Conservation (phyloP, 1,284 basidiomycete genomes). For the Pascua guehoae region DNA sequence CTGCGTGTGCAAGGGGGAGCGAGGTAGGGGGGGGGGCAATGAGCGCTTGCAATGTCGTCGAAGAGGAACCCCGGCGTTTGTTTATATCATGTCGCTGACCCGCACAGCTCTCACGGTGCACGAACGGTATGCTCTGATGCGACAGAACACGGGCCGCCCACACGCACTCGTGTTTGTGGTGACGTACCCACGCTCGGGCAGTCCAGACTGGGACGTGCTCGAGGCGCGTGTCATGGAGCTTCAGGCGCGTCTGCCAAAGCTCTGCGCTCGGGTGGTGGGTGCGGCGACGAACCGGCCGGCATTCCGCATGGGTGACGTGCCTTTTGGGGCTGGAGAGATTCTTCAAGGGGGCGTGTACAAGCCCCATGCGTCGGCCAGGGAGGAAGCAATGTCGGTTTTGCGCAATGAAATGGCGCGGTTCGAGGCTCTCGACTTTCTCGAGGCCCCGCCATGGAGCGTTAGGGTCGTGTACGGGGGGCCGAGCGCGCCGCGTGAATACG, state of each 20-base stretch:
- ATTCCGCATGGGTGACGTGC: no score
- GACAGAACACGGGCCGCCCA: slow-evolving; percentile 26
- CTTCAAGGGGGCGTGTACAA: slow-evolving; percentile 1
- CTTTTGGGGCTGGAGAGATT: not conserved
- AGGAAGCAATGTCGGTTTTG: not conserved
- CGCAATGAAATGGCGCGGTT: slow-evolving; percentile 4
- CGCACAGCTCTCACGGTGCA: slow-evolving; percentile 24
- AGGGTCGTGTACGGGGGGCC: no score
- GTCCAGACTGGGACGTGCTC: slow-evolving; percentile 4
- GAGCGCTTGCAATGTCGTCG: no score
- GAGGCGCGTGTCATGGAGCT: slow-evolving; percentile 23
- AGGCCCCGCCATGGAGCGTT: no score
- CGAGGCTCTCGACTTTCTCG: slow-evolving; percentile 1
- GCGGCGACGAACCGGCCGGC: slow-evolving; percentile 10
- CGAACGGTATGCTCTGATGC: slow-evolving; percentile 30
- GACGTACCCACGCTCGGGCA: slow-evolving; percentile 10
- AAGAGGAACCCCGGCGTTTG: not conserved
- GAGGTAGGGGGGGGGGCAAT: no score
- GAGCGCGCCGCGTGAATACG: not conserved
- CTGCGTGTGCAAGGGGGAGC: no score
- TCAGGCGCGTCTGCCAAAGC: slow-evolving; percentile 31
- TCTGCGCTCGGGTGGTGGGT: slow-evolving; percentile 19
- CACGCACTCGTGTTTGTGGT: slow-evolving; percentile 22
- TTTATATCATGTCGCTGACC: not conserved
- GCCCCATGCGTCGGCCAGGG: not conserved